Percentiles rank a stretch among this genome's conserved stretches.
These are phyloP conservation scores for Penicillium ucsense DNA, from an alignment of 495 filamentous ascomycete species.

Conservation along the genomic window DNA sequence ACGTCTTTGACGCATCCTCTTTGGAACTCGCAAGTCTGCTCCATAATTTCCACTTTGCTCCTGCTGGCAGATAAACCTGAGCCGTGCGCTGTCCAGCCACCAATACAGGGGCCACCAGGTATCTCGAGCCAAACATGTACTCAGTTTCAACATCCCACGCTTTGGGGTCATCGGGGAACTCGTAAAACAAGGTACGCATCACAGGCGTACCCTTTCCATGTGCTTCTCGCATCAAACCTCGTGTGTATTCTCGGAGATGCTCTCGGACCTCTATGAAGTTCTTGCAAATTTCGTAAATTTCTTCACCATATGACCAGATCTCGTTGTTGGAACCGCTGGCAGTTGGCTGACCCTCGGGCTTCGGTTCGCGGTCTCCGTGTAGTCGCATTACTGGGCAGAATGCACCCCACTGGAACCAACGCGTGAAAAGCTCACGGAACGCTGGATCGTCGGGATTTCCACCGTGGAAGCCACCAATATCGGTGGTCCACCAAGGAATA, in stretches of 20 bases:
- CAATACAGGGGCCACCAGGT: conserved; percentile 44
- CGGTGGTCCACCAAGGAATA: conserved; percentile 51
- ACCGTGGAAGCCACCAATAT: conserved; percentile 53
- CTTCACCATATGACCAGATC: conserved; percentile 49
- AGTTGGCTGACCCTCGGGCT: conserved; percentile 27
- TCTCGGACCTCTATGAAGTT: conserved; percentile 45
- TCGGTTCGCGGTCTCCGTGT: conserved; percentile 49
- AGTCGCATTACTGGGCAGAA: conserved; percentile 53
- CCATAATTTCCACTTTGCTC: conserved; percentile 34
- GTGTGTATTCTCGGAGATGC: conserved; percentile 40
- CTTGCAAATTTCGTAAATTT: conserved; percentile 46
- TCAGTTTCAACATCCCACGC: conserved; percentile 43
- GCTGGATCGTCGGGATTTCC: conserved; percentile 41
- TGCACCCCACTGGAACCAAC: conserved; percentile 54
- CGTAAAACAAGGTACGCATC: conserved; percentile 47
- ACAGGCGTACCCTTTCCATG: conserved; percentile 45
- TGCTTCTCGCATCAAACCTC: conserved; percentile 42
- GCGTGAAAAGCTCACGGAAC: conserved; percentile 47
- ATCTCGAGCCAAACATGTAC: conserved; percentile 47
- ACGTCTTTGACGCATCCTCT: conserved; percentile 4
- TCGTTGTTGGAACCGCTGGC: conserved; percentile 43
- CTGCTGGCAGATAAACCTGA: conserved; percentile 38
- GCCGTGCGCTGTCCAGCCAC: conserved; percentile 28
- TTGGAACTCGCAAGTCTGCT: conserved; percentile 6
- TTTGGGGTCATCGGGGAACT: conserved; percentile 39